These are phyloP conservation scores for Psilocybe cyanescens DNA, from an alignment of 768 basidiomycete species.

Conservation along the genomic window DNA sequence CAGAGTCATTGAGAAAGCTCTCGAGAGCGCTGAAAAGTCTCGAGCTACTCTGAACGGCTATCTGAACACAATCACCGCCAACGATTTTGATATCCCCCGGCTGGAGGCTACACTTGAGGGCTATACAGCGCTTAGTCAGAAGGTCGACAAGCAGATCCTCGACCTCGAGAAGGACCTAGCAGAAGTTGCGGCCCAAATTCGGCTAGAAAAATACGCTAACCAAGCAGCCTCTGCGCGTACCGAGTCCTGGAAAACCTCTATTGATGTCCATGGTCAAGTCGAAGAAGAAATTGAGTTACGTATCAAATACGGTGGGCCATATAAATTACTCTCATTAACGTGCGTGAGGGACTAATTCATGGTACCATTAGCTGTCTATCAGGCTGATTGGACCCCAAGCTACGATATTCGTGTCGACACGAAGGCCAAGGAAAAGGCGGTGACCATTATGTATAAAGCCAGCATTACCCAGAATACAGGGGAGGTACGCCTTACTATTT, in stretches of 20 bases:
- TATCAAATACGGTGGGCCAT: slow-evolving; percentile 38
- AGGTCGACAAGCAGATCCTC: not conserved
- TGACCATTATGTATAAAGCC: slow-evolving; percentile 43
- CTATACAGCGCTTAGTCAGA: not conserved
- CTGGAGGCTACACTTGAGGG: not conserved
- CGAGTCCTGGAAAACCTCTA: not conserved
- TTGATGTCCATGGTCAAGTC: not conserved
- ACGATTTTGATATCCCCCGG: not conserved
- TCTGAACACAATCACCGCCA: not conserved
- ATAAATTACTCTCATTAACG: not conserved
- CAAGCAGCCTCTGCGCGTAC: not conserved
- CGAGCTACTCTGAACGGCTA: not conserved
- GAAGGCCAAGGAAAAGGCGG: slow-evolving; percentile 32
- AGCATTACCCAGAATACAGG: slow-evolving; percentile 41
- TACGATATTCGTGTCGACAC: slow-evolving; percentile 46
- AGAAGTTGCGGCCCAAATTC: not conserved
- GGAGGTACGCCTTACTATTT: slow-evolving; percentile 29
- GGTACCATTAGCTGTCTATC: slow-evolving; percentile 8
- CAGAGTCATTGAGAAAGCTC: not conserved
- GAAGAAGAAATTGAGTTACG: not conserved
- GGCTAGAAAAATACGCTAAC: not conserved
- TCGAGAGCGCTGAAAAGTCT: not conserved
- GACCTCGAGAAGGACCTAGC: not conserved
- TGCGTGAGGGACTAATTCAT: not conserved
- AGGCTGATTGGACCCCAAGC: slow-evolving; percentile 35